Base-by-base conservation (phyloP, 495 filamentous ascomycete species). In the Pseudoneurospora amorphoporcata region DNA sequence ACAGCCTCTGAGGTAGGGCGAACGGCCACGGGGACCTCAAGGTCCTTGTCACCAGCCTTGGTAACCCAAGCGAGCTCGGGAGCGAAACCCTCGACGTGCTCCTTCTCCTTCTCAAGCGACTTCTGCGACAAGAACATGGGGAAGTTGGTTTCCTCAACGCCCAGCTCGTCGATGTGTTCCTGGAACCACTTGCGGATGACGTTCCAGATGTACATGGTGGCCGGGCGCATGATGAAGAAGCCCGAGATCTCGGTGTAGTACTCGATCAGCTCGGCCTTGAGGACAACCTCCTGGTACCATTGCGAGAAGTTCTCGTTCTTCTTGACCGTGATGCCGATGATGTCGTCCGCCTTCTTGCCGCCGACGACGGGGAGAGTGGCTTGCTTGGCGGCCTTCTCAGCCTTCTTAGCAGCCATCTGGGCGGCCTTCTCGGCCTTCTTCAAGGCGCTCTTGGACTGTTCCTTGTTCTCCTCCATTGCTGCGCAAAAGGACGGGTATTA, bases 61-160 rank as follows among this genome's bases (percentile, higher is more conserved):
- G 96, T 98, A 45, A 99, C 96, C 95, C 95, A 98, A 70, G 96
- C 96, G 73, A 99, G 91, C 82, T 99, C 95, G 69, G 95, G 94
- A 71, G 94, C 95, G 81, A 98, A 98, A 37, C 96, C 96, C 82
- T 99, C 94, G 71, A 99, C 91, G 79, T 99, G 96, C 73, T 93
- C 92, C 87, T 98, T 98, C 84, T 98, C 96, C 76, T 91, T 89
- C 84, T 98, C 89, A 76, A 99, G 84, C 12, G 94, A 93, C 83
- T 94, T 95, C 75, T 92, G 86, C 3, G 92, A 94, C 72, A 98
- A 89, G 81, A 99, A 98, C 82, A 98, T 89, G 58, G 95, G 95
- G 81, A 98, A 99, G 77, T 92, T 95, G 81, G 93, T 93, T 85
- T 99, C 95, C 82, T 93, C 91, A 65, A 99, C 95, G 53, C 92